A percentile compares a stretch with the other conserved stretches of the same genome.
Evolutionary conservation across 108 stramenopile genomes (phyloP).

Genomic region (Skeletonema marinoi): DNA sequence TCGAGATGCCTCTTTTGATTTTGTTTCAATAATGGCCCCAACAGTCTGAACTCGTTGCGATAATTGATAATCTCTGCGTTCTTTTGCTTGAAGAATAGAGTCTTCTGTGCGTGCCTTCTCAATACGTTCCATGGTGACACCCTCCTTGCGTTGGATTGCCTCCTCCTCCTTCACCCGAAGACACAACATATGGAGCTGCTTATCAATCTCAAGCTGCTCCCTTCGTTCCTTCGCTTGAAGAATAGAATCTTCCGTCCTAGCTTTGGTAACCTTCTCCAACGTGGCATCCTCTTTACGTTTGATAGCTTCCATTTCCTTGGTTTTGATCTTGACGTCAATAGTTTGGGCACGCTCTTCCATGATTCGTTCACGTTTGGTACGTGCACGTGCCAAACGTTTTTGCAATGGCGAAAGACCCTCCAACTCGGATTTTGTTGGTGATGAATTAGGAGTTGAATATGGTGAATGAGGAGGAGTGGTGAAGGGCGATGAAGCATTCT

Average conservation of each 20-base stretch:
- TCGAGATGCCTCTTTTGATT: not conserved
- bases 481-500: not conserved
- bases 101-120: constrained; percentile 19
- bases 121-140: constrained; percentile 6
- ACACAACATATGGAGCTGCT: not conserved
- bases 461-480: constrained; percentile 5
- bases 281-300: not conserved
- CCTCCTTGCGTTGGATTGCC: constrained; percentile 26
- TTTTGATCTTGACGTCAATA: constrained; percentile 5
- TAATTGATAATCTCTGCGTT: constrained; percentile 17
- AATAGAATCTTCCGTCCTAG: not conserved
- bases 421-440: not conserved
- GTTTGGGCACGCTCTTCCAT: not conserved
- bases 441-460: not conserved
- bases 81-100: constrained; percentile 15
- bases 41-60: constrained; percentile 2
- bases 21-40: constrained; percentile 9
- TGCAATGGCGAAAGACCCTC: constrained; percentile 20
- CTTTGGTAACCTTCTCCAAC: constrained; percentile 5
- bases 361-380: constrained; percentile 17
- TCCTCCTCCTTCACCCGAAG: constrained; percentile 3
- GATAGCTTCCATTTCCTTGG: not conserved
- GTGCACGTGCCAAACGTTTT: constrained; percentile 22
- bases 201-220: not conserved
- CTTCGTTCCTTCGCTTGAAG: constrained; percentile 10